Evolutionary conservation across 2,329 filamentous ascomycete species (phyloP), one percentile per base, ranked within the genome.

Genomic region (Aspergillus ustus): DNA sequence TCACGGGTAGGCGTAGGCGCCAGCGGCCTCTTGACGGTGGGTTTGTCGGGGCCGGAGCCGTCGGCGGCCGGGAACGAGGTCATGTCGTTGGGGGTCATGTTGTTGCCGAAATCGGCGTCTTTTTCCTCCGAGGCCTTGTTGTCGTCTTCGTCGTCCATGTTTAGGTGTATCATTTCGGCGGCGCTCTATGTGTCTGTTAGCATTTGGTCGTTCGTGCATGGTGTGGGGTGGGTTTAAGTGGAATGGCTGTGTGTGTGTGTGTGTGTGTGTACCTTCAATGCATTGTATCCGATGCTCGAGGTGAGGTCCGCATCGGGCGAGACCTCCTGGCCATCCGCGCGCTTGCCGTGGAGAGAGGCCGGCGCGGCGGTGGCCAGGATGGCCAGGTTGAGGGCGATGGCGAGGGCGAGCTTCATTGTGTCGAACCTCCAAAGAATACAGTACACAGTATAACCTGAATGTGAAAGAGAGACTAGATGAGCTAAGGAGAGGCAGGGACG

Each of bases 361-460:
- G 75, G 75, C 54, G 72, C 59, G 2, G 75, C 74, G 34, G 71
- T 61, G 43, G 70, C 69, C 31, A 72, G 54, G 7, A 72, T 60
- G 7, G 72, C 75, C 29, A 77, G 66, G 54, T 71, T 63, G 28
- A 76, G 62, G 53, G 72, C 66, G 48, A 71, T 57, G 19, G 73
- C 68, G 29, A 75, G 60, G 54, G 74, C 62, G 28, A 71, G 73
- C 43, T 51, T 61, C 43, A 49, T 57, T 48, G 48, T 61, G 20
- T 63, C 61, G 25, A 25, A 25, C 2, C 6, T 25, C 25, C 25
- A 25, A 25, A 3, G 3, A 5, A 25, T 2, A 5, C 25, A 25
- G n/a, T n/a, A n/a, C n/a, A 25, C 4, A 25, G 25, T 25, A 25
- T 25, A 25, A 25, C 4, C 3, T 25, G 25, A 25, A 25, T 4